Base-by-base conservation (phyloP, 345 rosid genomes). In the Linum trigynum region DNA sequence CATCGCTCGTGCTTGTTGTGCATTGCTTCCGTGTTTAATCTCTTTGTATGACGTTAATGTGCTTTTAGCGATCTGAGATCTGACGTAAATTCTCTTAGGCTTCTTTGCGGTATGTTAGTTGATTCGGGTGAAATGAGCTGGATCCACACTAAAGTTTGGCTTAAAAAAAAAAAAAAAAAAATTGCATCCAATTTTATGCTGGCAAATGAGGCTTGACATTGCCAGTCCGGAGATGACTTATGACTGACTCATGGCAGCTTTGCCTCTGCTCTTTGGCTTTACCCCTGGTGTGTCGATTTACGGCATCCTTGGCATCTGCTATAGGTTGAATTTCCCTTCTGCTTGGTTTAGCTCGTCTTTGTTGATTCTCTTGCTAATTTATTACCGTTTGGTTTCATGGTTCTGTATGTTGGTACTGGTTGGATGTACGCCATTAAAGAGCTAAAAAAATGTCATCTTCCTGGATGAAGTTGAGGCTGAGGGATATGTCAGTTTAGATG, bases 291-390 rank as follows among this genome's bases (percentile, higher is more conserved):
- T n/a, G n/a, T n/a, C n/a, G 14, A 8, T 48, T 48, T 8, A 3
- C 12, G 12, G 8, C 14, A 48, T 48, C 12, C 12, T 42, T 48
- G 53, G 53, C 12, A 48, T 48, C 53, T 48, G 53, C 53, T 48
- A 7, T 5, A 11, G 14, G 3, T 8, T 48, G 53, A 11, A 8
- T 48, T 48, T 48, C 53, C 53, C 39, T 42, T 1, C 15, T 48
- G 55, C 14, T 67, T 64, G 59, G 35, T 38, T 67, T 32, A 38
- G 43, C 15, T 66, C 40, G 16, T 7, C 50, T 48, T 9, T n/a
- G n/a, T n/a, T n/a, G n/a, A n/a, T n/a, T n/a, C n/a, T n/a, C n/a
- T n/a, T n/a, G 4, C 39, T 40, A 15, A 36, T 1, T 55, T 36
- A 23, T 69, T 56, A 39, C n/a, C 38, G n/a, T n/a, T 58, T 38